phyloP scores from a whole-genome alignment of 164 flowering plant species.

The Kalanchoe fedtschenkoi region DNA sequence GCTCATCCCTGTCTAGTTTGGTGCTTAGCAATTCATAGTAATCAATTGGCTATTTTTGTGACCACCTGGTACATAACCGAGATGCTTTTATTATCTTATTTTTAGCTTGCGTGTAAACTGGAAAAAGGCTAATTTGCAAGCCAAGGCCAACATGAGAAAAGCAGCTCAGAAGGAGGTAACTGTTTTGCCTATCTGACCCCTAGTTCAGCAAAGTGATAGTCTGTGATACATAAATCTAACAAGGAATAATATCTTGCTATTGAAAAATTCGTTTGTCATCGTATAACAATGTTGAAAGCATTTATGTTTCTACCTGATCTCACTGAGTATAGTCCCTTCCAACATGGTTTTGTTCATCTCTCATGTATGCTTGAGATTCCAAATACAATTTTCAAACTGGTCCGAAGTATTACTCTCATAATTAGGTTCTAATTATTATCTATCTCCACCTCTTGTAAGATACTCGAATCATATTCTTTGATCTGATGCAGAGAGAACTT shows the following conservation, averaged over 20 bases:
- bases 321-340: too few species aligned
- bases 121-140: conserved; percentile 88
- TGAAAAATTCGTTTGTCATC: not conserved
- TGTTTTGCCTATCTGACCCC: not conserved
- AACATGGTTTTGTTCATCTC: too few species aligned
- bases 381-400: too few species aligned
- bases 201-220: not conserved
- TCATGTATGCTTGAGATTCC: too few species aligned
- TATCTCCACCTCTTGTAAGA: not conserved
- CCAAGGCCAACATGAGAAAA: conserved; percentile 72
- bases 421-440: not conserved
- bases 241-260: not conserved
- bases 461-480: not conserved
- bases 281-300: not conserved
- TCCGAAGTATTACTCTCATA: too few species aligned
- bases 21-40: not conserved
- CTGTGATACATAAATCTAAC: not conserved
- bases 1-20: not conserved
- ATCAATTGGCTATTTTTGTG: not conserved
- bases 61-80: not conserved
- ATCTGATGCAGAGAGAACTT: conserved; percentile 70
- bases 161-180: conserved; percentile 84
- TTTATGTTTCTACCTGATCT: too few species aligned
- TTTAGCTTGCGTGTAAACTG: conserved; percentile 52
- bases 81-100: not conserved